Percentiles rank a stretch among this genome's conserved stretches.
Conservation (phyloP, 2,329 filamentous ascomycete genomes). For the Verticillium albo-atrum region DNA sequence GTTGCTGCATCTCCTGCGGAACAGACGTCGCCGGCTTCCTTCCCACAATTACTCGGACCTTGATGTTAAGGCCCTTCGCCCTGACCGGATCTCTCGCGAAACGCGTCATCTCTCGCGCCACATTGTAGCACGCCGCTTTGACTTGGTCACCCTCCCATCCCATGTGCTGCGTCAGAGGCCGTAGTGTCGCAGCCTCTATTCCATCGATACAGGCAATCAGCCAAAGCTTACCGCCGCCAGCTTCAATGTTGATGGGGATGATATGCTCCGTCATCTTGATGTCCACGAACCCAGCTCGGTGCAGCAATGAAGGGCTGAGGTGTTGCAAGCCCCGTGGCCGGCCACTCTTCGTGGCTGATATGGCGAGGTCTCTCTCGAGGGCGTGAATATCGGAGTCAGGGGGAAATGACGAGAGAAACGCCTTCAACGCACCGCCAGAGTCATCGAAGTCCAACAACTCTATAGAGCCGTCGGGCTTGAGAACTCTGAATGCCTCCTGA, state of each 20-base stretch:
- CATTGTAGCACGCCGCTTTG: conserved; percentile 39
- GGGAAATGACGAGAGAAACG: conserved; percentile 35
- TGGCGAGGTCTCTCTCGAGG: conserved; percentile 34
- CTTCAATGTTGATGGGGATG: conserved; percentile 42
- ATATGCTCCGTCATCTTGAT: conserved; percentile 41
- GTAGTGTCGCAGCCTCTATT: conserved; percentile 42
- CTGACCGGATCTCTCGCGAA: conserved; percentile 42
- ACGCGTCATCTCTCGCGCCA: conserved; percentile 42
- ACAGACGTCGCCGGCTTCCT: conserved; percentile 36
- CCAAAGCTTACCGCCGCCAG: conserved; percentile 48
- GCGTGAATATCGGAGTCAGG: conserved; percentile 39
- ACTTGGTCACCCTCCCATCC: conserved; percentile 47
- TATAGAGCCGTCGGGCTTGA: conserved; percentile 54
- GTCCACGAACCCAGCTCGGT: conserved; percentile 47
- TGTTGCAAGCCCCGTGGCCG: conserved; percentile 40
- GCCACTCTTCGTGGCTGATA: conserved; percentile 39
- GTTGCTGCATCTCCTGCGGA: background rate
- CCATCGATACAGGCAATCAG: conserved; percentile 46
- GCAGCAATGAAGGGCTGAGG: conserved; percentile 38
- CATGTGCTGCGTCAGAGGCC: conserved; percentile 48
- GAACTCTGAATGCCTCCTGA: conserved; percentile 43
- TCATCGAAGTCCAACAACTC: conserved; percentile 52
- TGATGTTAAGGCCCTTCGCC: conserved; percentile 38
- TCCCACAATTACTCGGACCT: conserved; percentile 42
- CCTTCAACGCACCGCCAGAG: conserved; percentile 20